Conservation (phyloP, 2,329 filamentous ascomycete genomes). For the Diplodia seriata region DNA sequence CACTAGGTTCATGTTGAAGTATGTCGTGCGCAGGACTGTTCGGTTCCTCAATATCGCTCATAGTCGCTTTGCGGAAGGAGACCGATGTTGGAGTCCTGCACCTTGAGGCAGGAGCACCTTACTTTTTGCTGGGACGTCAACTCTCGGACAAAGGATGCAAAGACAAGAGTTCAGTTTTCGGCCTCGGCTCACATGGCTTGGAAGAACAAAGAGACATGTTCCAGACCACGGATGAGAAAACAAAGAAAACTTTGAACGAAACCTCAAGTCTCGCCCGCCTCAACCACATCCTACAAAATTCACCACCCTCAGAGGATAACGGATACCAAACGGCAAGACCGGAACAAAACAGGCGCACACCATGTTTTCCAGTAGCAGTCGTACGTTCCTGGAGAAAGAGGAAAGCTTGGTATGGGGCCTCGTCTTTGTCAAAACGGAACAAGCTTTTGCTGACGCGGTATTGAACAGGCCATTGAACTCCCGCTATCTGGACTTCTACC, state of each 20-base stretch:
- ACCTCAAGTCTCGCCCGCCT: not conserved
- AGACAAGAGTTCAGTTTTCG: not conserved
- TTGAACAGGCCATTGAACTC: not conserved
- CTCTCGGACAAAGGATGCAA: not conserved
- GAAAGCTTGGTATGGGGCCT: not conserved
- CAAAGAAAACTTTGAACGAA: not conserved
- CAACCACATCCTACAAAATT: not conserved
- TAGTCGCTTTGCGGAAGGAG: not conserved
- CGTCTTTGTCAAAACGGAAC: not conserved
- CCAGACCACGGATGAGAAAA: not conserved
- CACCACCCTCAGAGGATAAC: too few relatives aligned
- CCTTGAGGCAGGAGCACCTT: not conserved
- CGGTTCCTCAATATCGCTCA: not conserved
- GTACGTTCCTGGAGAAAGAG: constrained; percentile 5
- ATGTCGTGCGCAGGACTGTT: not conserved
- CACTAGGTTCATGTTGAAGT: not conserved
- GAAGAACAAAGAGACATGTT: not conserved
- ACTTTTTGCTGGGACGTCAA: not conserved
- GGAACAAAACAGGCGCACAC: too few relatives aligned
- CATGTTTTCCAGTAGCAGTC: constrained; percentile 25
- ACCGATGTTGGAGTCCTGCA: too few relatives aligned
- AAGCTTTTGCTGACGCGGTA: not conserved
- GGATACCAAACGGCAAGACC: not conserved
- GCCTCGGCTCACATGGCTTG: not conserved
- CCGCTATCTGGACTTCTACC: not conserved